These are phyloP conservation scores for Rhizopogon rudus DNA, from an alignment of 768 basidiomycete genomes.

Conservation along the genomic window DNA sequence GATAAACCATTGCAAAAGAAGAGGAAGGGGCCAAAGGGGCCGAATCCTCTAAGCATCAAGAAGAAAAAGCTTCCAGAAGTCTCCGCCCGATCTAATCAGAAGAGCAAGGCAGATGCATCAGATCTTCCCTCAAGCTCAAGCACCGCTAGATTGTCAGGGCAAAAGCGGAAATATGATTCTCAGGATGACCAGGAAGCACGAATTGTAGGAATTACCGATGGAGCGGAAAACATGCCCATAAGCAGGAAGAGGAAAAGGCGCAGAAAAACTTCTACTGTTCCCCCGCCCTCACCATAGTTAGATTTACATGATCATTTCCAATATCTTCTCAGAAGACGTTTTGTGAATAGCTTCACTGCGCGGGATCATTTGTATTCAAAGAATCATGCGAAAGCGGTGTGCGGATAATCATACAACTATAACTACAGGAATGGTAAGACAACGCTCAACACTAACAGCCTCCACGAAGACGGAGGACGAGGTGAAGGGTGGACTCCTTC, in stretches of 20 bases:
- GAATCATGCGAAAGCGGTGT: background rate
- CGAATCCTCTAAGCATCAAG: slow-evolving; percentile 91
- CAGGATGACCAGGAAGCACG: background rate
- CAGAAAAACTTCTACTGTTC: slow-evolving; percentile 1
- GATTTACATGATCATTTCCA: background rate
- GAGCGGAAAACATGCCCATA: background rate
- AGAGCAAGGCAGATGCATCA: background rate
- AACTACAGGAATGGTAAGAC: background rate
- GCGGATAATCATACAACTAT: slow-evolving; percentile 1
- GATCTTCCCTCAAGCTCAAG: background rate
- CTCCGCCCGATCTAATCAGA: background rate
- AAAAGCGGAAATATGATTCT: slow-evolving; percentile 14
- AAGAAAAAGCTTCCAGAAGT: slow-evolving; percentile 55
- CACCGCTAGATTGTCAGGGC: background rate
- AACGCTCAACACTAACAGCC: slow-evolving; percentile 41
- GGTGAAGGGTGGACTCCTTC: slow-evolving; percentile 68
- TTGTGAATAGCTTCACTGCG: background rate
- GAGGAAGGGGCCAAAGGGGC: slow-evolving; percentile 72
- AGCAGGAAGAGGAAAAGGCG: slow-evolving; percentile 21
- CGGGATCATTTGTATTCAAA: background rate
- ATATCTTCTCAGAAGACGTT: background rate
- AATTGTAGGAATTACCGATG: background rate
- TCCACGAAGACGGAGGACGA: slow-evolving; percentile 73
- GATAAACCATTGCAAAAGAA: slow-evolving; percentile 40
- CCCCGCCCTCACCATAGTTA: background rate